These are phyloP conservation scores for Suillus clintonianus DNA, from an alignment of 768 basidiomycete genomes.

Conservation along the genomic window DNA sequence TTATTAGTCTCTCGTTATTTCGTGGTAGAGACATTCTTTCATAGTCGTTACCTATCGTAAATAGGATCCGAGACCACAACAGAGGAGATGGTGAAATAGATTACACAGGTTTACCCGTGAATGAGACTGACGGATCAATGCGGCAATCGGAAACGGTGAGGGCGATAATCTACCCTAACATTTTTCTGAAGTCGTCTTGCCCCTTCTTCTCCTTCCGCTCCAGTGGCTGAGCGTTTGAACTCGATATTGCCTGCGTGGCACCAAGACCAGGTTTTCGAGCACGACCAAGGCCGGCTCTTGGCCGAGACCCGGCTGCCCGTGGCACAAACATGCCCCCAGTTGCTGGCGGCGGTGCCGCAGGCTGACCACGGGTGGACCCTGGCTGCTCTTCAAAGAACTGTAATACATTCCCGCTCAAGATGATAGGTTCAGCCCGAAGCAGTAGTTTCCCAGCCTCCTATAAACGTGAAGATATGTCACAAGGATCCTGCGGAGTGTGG, in stretches of 20 bases:
- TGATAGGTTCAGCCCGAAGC: conserved; percentile 67
- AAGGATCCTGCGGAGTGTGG: not conserved
- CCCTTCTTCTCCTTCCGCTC: conserved; percentile 51
- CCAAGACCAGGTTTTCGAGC: conserved; percentile 41
- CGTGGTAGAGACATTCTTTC: not conserved
- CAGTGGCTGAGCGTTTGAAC: conserved; percentile 16
- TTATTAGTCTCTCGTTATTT: not conserved
- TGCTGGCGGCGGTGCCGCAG: conserved; percentile 37
- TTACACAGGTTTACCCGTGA: not conserved
- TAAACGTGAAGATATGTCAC: conserved; percentile 1
- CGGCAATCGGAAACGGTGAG: not conserved
- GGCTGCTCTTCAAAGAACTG: conserved; percentile 57
- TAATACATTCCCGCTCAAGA: conserved; percentile 65
- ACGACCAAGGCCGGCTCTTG: conserved; percentile 71
- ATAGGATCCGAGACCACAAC: not conserved
- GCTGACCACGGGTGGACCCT: conserved; percentile 27
- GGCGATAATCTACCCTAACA: conserved; percentile 43
- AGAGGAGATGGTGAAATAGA: not conserved
- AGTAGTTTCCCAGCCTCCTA: conserved; percentile 87
- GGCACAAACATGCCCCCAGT: conserved; percentile 66
- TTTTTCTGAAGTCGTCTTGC: conserved; percentile 86
- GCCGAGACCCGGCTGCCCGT: conserved; percentile 61
- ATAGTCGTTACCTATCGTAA: conserved; percentile 5
- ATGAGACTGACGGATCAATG: not conserved
- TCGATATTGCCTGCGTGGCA: conserved; percentile 16